phyloP scores from a whole-genome alignment of 768 basidiomycete genomes.

The Boletellus ananas region DNA sequence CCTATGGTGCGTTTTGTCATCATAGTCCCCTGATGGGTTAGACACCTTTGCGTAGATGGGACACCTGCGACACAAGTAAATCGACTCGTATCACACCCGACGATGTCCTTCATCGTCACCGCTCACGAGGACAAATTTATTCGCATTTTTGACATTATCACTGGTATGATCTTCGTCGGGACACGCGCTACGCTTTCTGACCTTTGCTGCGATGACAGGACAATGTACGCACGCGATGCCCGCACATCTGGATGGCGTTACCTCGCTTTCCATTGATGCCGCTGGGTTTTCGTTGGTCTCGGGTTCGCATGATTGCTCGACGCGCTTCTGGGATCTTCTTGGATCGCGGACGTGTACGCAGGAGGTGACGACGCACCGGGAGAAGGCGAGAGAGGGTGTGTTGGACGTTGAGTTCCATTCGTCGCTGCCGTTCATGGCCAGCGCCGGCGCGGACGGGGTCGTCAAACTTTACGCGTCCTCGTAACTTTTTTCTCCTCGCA shows the following conservation, averaged over 20 bases:
- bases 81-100: slow-evolving; percentile 84
- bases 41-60: slow-evolving; percentile 47
- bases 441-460: slow-evolving; percentile 93
- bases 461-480: slow-evolving; percentile 89
- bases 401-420: slow-evolving; percentile 84
- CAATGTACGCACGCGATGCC: slow-evolving; percentile 88
- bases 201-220: slow-evolving; percentile 38
- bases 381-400: slow-evolving; percentile 89
- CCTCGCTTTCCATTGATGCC: slow-evolving; percentile 84
- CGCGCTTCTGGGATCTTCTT: slow-evolving; percentile 92
- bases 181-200: slow-evolving; percentile 1
- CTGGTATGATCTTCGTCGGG: slow-evolving; percentile 50
- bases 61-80: slow-evolving; percentile 79
- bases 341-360: slow-evolving; percentile 79
- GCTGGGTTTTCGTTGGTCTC: slow-evolving; percentile 86
- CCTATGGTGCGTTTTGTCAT: slow-evolving; percentile 43
- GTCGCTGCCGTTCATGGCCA: slow-evolving; percentile 81
- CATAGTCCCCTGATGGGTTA: neutral
- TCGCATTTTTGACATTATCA: slow-evolving; percentile 79
- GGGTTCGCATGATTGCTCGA: slow-evolving; percentile 89
- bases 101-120: slow-evolving; percentile 80
- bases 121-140: slow-evolving; percentile 95
- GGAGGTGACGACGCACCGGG: slow-evolving; percentile 84
- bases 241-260: slow-evolving; percentile 89
- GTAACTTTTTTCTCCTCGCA: slow-evolving; percentile 26